Percentiles rank a stretch among this genome's conserved stretches.
phyloP scores from a whole-genome alignment of 2,329 filamentous ascomycete species.

The Hymenoscyphus salicellus region DNA sequence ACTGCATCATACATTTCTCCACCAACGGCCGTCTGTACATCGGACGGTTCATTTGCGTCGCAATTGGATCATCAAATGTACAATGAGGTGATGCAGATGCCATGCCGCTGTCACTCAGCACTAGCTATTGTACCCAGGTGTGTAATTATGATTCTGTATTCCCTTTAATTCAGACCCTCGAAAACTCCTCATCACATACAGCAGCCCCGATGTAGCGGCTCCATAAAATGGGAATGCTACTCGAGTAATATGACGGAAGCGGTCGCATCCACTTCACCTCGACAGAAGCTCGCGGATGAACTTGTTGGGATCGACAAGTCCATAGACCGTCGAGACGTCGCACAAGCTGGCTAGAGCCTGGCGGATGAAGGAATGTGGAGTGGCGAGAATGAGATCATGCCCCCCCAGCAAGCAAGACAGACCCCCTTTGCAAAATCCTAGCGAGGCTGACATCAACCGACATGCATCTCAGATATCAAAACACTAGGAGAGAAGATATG shows the following conservation, averaged over 20 bases:
- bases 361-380: neutral
- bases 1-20: neutral
- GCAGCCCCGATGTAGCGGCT: neutral
- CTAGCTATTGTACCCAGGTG: neutral
- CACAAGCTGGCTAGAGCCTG: neutral
- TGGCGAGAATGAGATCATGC: conserved; percentile 3
- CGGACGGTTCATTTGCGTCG: neutral
- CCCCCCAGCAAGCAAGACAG: neutral
- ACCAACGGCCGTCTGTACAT: neutral
- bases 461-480: neutral
- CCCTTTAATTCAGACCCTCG: neutral
- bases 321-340: neutral
- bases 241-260: too few species aligned
- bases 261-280: neutral
- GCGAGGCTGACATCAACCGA: neutral
- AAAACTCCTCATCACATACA: neutral
- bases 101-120: neutral
- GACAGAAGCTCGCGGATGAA: neutral
- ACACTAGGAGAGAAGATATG: neutral
- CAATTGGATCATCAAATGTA: neutral
- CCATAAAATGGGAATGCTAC: neutral
- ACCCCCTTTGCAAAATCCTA: neutral
- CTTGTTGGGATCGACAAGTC: neutral
- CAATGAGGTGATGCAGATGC: neutral
- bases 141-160: neutral